These are phyloP conservation scores for Trichocomaceae sp. DNA, from an alignment of 2,329 filamentous ascomycete species.

Conservation along the genomic window DNA sequence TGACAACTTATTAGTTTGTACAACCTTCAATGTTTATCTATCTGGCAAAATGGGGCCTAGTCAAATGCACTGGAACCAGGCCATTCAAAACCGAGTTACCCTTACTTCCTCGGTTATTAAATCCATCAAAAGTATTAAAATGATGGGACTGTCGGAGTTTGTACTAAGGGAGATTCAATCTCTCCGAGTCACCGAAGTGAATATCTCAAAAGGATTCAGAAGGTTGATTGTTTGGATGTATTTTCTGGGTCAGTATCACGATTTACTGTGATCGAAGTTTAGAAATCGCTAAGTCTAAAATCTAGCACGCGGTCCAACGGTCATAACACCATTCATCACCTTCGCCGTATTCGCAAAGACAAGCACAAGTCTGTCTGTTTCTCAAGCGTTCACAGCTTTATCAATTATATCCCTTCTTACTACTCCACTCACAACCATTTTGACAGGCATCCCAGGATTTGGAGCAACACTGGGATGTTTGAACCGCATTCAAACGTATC, in stretches of 20 bases:
- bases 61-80: slow-evolving; percentile 30
- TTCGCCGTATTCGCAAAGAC: no score
- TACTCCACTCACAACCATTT: slow-evolving; percentile 15
- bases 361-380: no score
- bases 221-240: background rate
- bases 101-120: slow-evolving; percentile 34
- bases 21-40: no score
- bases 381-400: slow-evolving; percentile 17
- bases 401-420: slow-evolving; percentile 20
- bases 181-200: background rate
- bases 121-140: slow-evolving; percentile 37
- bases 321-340: no score
- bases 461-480: slow-evolving; percentile 13
- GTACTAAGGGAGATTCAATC: background rate
- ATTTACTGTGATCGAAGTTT: no score
- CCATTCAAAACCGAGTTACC: slow-evolving; percentile 36
- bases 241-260: background rate
- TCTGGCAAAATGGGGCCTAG: background rate
- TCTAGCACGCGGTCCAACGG: no score
- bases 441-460: slow-evolving; percentile 14
- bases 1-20: no score
- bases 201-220: background rate
- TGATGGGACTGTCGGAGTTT: slow-evolving; percentile 25
- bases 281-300: no score
- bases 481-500: slow-evolving; percentile 12